A percentile compares a stretch with the other conserved stretches of the same genome.
These are phyloP conservation scores for Erythrophleum ivorense DNA, from an alignment of 331 rosid species.

Conservation along the genomic window DNA sequence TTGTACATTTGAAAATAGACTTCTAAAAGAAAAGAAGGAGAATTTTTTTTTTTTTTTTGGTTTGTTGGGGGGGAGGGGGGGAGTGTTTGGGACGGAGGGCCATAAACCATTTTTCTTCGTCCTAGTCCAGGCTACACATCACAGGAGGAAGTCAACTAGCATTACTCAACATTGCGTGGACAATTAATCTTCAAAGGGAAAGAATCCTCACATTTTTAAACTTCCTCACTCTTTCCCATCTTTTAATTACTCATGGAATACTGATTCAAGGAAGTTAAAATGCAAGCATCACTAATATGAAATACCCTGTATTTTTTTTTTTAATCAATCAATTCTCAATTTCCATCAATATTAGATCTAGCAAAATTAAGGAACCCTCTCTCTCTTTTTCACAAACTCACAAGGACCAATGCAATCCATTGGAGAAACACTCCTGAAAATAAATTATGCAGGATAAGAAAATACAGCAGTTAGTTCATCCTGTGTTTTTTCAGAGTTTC, in stretches of 20 bases:
- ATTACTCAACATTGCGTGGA: constrained; percentile 2
- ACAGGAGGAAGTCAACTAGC: background rate
- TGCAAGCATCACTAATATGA: background rate
- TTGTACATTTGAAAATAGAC: background rate
- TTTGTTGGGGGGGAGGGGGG: too few species aligned
- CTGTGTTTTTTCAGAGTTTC: background rate
- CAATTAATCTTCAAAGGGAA: background rate
- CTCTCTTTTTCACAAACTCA: background rate
- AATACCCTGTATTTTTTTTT: background rate
- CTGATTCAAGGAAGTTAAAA: background rate
- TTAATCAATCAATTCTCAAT: background rate
- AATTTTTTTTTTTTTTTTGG: too few species aligned
- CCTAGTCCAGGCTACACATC: background rate
- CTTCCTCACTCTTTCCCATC: background rate
- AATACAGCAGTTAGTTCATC: constrained; percentile 4
- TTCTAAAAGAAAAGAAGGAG: background rate
- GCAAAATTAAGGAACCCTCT: background rate
- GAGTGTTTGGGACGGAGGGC: background rate
- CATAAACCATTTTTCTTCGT: background rate
- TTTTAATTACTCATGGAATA: background rate
- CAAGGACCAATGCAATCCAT: background rate
- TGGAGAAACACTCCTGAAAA: background rate
- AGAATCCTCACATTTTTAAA: background rate
- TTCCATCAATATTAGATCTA: background rate
- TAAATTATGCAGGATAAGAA: background rate